Evolutionary conservation across 2,329 filamentous ascomycete species (phyloP), one percentile per base, ranked within the genome.

Genomic region (Colletotrichum liaoningense): DNA sequence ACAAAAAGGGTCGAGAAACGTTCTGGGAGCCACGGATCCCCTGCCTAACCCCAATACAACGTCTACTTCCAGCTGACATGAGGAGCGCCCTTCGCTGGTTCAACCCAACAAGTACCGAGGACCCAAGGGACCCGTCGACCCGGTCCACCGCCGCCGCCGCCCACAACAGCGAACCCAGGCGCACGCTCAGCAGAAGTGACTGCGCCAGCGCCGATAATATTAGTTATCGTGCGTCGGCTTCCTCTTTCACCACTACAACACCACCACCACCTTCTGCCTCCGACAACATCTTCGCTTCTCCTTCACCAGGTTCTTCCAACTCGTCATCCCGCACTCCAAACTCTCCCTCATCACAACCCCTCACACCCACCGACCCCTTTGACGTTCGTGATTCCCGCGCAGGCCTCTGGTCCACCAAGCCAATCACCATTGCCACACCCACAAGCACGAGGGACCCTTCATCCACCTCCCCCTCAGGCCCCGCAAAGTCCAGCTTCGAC

Each of bases 261-360:
- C 78, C 79, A 66, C 80, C 80, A 63, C 79, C 79, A 63, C 79
- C 59, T 58, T 74, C 69, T 72, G 54, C 72, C 69, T 67, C 57
- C 58, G 69, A 75, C 74, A 75, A 75, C 67, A 63, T 76, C 73
- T 75, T 75, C 76, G 74, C 76, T 67, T 70, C 76, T 73, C 76
- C 72, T 58, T 69, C 81, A 72, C 81, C 80, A 58, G 78, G 77
- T n/a, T 80, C 80, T 42, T 76, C 78, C 67, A 77, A 79, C 73
- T 77, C 80, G 72, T 77, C 79, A 62, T 81, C 81, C 55, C 79
- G 77, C 64, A 83, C 83, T 67, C 79, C 80, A 24, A 74, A 69
- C 64, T 83, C 85, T 74, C 84, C 85, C 54, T 83, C 85, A 74
- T 84, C 86, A 72, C 84, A 86, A 77, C 85, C 85, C 69, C 80